phyloP scores from a whole-genome alignment of 108 stramenopile genomes.

The Cyclostephanos invisitatus region DNA sequence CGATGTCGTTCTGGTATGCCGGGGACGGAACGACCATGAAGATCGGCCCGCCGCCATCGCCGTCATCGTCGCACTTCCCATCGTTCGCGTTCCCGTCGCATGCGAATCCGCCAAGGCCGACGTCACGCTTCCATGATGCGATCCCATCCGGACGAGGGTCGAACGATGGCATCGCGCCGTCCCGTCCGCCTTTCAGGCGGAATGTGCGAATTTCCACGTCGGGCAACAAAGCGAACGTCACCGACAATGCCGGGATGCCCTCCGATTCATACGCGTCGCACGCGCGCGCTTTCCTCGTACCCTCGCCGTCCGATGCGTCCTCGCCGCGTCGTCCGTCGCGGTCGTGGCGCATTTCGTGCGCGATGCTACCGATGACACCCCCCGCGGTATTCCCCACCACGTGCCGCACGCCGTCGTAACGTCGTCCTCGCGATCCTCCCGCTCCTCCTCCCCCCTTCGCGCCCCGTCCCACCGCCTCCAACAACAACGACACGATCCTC shows the following conservation, averaged over 20 bases:
- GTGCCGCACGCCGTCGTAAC: slow-evolving; percentile 41
- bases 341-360: no score
- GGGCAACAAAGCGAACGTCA: slow-evolving; percentile 69
- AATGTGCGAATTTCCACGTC: slow-evolving; percentile 67
- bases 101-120: slow-evolving; percentile 44
- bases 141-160: background rate
- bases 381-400: slow-evolving; percentile 74
- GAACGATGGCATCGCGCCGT: background rate
- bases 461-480: no score
- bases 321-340: no score
- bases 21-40: slow-evolving; percentile 75
- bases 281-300: no score
- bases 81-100: slow-evolving; percentile 8
- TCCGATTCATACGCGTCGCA: slow-evolving; percentile 60
- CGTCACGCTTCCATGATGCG: slow-evolving; percentile 26
- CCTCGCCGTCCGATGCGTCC: no score
- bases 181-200: slow-evolving; percentile 52
- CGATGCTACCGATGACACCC: slow-evolving; percentile 69
- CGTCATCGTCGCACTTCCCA: slow-evolving; percentile 26
- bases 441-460: no score
- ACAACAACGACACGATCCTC: background rate
- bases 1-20: slow-evolving; percentile 74
- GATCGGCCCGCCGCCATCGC: slow-evolving; percentile 39
- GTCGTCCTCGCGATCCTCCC: no score
- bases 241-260: slow-evolving; percentile 64